Conservation (phyloP, 441 rosid genomes). For the Aquilaria agallochum region DNA sequence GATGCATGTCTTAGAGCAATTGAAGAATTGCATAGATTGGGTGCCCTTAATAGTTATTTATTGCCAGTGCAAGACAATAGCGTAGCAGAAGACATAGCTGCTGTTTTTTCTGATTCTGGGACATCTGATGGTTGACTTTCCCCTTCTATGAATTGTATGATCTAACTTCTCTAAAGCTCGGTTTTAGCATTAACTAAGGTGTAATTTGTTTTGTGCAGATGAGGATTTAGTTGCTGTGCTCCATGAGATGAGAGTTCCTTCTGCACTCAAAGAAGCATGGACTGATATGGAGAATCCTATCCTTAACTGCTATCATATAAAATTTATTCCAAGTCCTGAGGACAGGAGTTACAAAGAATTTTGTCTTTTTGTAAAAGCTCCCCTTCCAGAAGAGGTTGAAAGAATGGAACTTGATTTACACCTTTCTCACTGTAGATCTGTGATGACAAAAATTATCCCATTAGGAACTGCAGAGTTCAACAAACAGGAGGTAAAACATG, state of each 20-base stretch:
- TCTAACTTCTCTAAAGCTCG: slow-evolving; percentile 1
- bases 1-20: slow-evolving; percentile 88
- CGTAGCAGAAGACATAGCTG: slow-evolving; percentile 35
- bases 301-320: slow-evolving; percentile 55
- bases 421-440: slow-evolving; percentile 83
- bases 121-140: slow-evolving; percentile 50
- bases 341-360: slow-evolving; percentile 81
- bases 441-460: slow-evolving; percentile 59
- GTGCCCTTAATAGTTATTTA: slow-evolving; percentile 70
- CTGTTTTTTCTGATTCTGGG: slow-evolving; percentile 33
- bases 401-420: slow-evolving; percentile 80
- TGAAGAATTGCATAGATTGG: slow-evolving; percentile 75
- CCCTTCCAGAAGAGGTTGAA: slow-evolving; percentile 84
- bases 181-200: slow-evolving; percentile 2
- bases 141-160: slow-evolving; percentile 7
- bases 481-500: slow-evolving; percentile 53
- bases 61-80: slow-evolving; percentile 46
- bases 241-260: slow-evolving; percentile 83
- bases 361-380: slow-evolving; percentile 74
- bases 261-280: slow-evolving; percentile 57
- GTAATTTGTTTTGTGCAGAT: slow-evolving; percentile 37
- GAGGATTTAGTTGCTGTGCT: slow-evolving; percentile 57
- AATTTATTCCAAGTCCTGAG: slow-evolving; percentile 69
- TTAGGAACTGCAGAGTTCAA: slow-evolving; percentile 39
- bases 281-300: slow-evolving; percentile 35